Evolutionary conservation across 805 yeast genomes (phyloP).

Genomic region (Candida sanyiensis): DNA sequence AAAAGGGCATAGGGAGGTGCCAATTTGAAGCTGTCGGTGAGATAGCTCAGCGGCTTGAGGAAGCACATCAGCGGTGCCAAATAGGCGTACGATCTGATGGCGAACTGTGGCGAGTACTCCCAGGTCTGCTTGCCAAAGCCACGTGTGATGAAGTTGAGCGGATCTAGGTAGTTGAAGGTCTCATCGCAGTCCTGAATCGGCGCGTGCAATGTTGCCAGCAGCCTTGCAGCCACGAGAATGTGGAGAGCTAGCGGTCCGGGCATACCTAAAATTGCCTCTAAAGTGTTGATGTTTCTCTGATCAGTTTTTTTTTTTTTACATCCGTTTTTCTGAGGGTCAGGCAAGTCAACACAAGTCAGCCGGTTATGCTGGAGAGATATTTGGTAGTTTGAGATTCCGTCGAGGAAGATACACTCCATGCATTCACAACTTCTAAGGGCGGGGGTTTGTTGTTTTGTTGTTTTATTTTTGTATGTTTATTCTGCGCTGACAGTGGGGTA

Average conservation of each 20-base stretch:
- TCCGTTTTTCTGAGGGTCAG: too few species aligned
- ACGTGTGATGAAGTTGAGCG: conserved; percentile 69
- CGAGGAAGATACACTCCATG: too few species aligned
- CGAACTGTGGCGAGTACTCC: conserved; percentile 90
- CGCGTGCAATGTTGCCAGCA: conserved; percentile 45
- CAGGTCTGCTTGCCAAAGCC: conserved; percentile 92
- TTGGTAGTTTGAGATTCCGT: too few species aligned
- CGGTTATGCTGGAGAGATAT: too few species aligned
- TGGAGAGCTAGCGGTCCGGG: too few species aligned
- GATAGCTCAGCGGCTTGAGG: conserved; percentile 18
- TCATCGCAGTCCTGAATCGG: conserved; percentile 92
- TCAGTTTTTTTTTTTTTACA: too few species aligned
- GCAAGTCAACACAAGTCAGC: too few species aligned
- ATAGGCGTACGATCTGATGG: conserved; percentile 83
- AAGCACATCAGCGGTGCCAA: conserved; percentile 39
- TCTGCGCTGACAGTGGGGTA: too few species aligned
- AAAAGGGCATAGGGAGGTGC: conserved; percentile 33
- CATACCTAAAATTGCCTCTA: too few species aligned
- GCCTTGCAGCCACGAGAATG: conserved; percentile 16
- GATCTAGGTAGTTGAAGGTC: conserved; percentile 91
- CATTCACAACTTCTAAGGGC: too few species aligned
- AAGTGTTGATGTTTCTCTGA: too few species aligned
- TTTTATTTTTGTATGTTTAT: too few species aligned
- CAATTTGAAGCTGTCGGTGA: conserved; percentile 13
- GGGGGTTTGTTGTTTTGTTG: neutral